Percentiles rank a stretch among this genome's conserved stretches.
These are phyloP conservation scores for Helotiales sp. DNA, from an alignment of 2,329 filamentous ascomycete species.

Conservation along the genomic window DNA sequence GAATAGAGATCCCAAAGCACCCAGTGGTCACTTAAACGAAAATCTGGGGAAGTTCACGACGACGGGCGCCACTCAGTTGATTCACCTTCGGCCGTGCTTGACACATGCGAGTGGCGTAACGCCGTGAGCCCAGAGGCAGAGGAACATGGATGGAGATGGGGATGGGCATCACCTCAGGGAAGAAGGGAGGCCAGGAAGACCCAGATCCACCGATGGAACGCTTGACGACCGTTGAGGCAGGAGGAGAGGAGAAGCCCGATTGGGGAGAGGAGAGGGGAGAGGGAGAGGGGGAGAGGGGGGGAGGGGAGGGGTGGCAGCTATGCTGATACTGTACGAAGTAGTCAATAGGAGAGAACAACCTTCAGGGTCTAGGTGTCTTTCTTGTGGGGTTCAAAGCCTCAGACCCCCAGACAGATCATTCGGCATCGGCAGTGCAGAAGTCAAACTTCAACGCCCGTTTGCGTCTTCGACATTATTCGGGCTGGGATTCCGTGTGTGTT, in stretches of 20 bases:
- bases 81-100: constrained; percentile 10
- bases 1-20: neutral
- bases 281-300: neutral
- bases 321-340: neutral
- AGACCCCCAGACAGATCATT: constrained; percentile 8
- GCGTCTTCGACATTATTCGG: neutral
- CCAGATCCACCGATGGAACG: neutral
- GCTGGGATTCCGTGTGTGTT: neutral
- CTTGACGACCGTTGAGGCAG: neutral
- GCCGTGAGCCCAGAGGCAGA: neutral
- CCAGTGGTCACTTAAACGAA: constrained; percentile 20
- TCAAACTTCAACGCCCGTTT: neutral
- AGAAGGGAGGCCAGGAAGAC: neutral
- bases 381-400: neutral
- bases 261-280: neutral
- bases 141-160: neutral
- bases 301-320: neutral
- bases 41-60: constrained; percentile 25
- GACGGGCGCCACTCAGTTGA: neutral
- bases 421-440: constrained; percentile 3
- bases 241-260: neutral
- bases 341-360: neutral
- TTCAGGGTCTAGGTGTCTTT: neutral
- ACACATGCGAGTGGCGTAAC: constrained; percentile 18
- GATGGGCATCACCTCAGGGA: neutral